Percentiles rank a stretch among this genome's conserved stretches.
Evolutionary conservation across 2,329 filamentous ascomycete species (phyloP).

Genomic region (Furcasterigmium furcatum): DNA sequence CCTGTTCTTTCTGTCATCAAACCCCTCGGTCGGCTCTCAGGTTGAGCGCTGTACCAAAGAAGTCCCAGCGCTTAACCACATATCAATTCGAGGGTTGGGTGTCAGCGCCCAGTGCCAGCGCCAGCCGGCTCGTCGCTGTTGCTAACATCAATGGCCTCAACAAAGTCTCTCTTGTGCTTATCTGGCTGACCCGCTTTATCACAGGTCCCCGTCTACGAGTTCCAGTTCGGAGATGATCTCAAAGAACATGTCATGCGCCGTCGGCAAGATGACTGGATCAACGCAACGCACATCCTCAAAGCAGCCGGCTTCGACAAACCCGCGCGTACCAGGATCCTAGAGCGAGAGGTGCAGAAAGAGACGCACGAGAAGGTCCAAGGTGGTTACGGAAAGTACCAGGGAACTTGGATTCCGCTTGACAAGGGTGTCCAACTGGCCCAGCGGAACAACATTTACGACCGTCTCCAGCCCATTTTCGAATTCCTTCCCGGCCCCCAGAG

Average conservation of each 20-base stretch:
- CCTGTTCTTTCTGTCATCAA: constrained; percentile 5
- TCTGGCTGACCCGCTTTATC: constrained; percentile 1
- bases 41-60: too few relatives aligned
- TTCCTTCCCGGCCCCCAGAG: constrained; percentile 81
- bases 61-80: too few relatives aligned
- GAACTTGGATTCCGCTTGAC: constrained; percentile 92
- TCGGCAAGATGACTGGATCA: constrained; percentile 93
- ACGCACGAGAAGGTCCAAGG: constrained; percentile 97
- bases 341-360: constrained; percentile 95
- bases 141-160: too few relatives aligned
- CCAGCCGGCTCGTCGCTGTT: too few relatives aligned
- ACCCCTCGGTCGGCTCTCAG: too few relatives aligned
- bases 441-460: constrained; percentile 82
- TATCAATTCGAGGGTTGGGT: too few relatives aligned
- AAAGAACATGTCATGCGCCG: constrained; percentile 94
- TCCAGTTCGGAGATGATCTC: constrained; percentile 74
- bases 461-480: constrained; percentile 84
- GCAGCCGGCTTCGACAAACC: constrained; percentile 97
- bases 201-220: constrained; percentile 93
- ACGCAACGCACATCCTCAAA: constrained; percentile 98
- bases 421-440: constrained; percentile 79
- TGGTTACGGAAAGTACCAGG: constrained; percentile 98
- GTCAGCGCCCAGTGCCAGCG: too few relatives aligned
- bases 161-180: too few relatives aligned
- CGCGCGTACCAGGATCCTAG: constrained; percentile 87